phyloP scores from a whole-genome alignment of 176 grass and related monocot genomes.

The Pontederia paniculata region DNA sequence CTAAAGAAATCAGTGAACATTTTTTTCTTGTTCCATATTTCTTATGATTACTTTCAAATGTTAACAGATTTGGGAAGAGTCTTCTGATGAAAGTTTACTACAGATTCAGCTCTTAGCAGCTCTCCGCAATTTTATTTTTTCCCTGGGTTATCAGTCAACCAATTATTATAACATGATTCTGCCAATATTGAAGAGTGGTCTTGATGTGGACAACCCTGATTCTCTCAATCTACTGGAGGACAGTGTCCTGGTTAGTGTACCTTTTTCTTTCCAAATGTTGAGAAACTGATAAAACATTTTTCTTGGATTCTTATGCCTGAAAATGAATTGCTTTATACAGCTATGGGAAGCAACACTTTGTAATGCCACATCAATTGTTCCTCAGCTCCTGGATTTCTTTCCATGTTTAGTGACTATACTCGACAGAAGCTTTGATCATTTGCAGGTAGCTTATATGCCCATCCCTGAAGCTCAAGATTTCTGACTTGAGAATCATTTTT shows the following conservation, averaged over 20 bases:
- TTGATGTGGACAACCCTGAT: slow-evolving; percentile 80
- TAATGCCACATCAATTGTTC: slow-evolving; percentile 71
- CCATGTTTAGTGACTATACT: slow-evolving; percentile 70
- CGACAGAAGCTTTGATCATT: slow-evolving; percentile 87
- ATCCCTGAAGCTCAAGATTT: background rate
- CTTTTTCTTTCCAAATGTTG: background rate
- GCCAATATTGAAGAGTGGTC: slow-evolving; percentile 72
- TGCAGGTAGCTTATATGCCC: slow-evolving; percentile 48
- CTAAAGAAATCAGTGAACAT: no score
- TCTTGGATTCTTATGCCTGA: no score
- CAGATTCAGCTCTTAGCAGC: slow-evolving; percentile 92
- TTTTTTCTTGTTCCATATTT: background rate
- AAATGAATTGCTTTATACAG: slow-evolving; percentile 29
- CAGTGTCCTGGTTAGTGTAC: slow-evolving; percentile 66
- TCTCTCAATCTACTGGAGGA: slow-evolving; percentile 99
- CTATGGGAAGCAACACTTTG: slow-evolving; percentile 86
- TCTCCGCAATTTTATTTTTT: slow-evolving; percentile 70
- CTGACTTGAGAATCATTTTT: background rate
- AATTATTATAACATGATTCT: slow-evolving; percentile 83
- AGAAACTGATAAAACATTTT: no score
- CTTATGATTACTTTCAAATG: slow-evolving; percentile 22
- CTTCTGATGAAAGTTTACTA: slow-evolving; percentile 77
- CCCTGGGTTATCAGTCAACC: slow-evolving; percentile 70
- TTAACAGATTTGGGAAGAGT: slow-evolving; percentile 82
- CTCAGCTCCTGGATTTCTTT: slow-evolving; percentile 88